phyloP scores from a whole-genome alignment of 148 eudicot species.

The Silene uniflora region DNA sequence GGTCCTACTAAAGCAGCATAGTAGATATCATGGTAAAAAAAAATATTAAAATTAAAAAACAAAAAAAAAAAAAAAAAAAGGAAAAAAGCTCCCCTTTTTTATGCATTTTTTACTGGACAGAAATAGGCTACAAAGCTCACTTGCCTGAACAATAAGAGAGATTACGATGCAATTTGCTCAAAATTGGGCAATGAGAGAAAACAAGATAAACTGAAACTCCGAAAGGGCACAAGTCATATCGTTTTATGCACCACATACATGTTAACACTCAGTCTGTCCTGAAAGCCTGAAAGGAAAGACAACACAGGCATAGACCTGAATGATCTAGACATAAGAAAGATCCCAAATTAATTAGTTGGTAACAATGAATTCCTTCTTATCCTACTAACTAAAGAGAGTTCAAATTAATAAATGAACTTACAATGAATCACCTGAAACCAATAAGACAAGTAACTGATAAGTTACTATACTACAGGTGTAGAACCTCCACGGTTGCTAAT shows the following conservation, averaged over 20 bases:
- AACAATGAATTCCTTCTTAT: slow-evolving; percentile 6
- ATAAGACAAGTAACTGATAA: not conserved
- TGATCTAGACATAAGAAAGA: not conserved
- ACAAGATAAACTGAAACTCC: not conserved
- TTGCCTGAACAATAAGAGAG: not conserved
- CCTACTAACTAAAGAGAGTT: not conserved
- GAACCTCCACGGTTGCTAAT: not conserved
- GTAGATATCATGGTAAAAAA: not conserved
- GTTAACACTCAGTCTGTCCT: too few relatives aligned
- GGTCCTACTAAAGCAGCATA: not conserved
- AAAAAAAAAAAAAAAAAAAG: too few relatives aligned
- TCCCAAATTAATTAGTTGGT: not conserved
- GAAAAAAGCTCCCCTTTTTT: too few relatives aligned
- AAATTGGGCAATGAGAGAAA: not conserved
- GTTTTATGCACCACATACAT: not conserved
- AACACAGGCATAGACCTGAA: not conserved
- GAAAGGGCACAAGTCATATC: not conserved
- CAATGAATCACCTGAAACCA: slow-evolving; percentile 14
- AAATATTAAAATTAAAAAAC: not conserved
- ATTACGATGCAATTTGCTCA: not conserved
- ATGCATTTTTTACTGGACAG: not conserved
- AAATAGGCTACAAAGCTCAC: not conserved
- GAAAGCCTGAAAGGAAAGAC: too few relatives aligned
- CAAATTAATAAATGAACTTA: slow-evolving; percentile 8
- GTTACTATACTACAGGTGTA: not conserved